These are phyloP conservation scores for Globisporangium rhizosaccharum DNA, from an alignment of 352 stramenopile genomes.

Conservation along the genomic window DNA sequence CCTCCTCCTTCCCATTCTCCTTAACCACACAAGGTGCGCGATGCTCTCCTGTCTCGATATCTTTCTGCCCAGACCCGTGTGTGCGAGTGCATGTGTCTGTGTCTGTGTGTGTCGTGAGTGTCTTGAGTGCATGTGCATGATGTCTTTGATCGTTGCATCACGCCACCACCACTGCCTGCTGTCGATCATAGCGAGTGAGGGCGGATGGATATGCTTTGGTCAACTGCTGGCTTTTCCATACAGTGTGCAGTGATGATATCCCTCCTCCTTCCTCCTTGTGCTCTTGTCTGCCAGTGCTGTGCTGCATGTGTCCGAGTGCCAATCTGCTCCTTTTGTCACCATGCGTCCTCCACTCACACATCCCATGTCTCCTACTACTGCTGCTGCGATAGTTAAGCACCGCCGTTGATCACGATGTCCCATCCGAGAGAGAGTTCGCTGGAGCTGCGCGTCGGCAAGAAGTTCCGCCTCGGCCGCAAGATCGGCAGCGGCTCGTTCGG, in stretches of 20 bases:
- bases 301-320: too few relatives aligned
- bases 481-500: slow-evolving; percentile 99
- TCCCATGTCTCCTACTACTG: background rate
- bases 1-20: background rate
- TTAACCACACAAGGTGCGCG: slow-evolving; percentile 1
- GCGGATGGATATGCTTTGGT: too few relatives aligned
- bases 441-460: slow-evolving; percentile 99
- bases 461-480: slow-evolving; percentile 98
- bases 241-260: too few relatives aligned
- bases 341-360: background rate
- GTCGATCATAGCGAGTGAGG: too few relatives aligned
- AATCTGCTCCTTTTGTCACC: too few relatives aligned
- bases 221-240: too few relatives aligned
- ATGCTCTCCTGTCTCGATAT: slow-evolving; percentile 1
- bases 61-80: background rate
- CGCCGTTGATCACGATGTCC: slow-evolving; percentile 30
- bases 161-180: too few relatives aligned
- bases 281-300: too few relatives aligned
- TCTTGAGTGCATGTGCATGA: background rate
- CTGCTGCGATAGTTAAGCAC: slow-evolving; percentile 2
- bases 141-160: too few relatives aligned
- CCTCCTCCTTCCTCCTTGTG: too few relatives aligned
- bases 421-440: slow-evolving; percentile 72
- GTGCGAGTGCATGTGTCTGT: background rate
- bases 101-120: background rate